These are phyloP conservation scores for Talaromyces sp. DNA, from an alignment of 2,329 filamentous ascomycete species.

Conservation along the genomic window DNA sequence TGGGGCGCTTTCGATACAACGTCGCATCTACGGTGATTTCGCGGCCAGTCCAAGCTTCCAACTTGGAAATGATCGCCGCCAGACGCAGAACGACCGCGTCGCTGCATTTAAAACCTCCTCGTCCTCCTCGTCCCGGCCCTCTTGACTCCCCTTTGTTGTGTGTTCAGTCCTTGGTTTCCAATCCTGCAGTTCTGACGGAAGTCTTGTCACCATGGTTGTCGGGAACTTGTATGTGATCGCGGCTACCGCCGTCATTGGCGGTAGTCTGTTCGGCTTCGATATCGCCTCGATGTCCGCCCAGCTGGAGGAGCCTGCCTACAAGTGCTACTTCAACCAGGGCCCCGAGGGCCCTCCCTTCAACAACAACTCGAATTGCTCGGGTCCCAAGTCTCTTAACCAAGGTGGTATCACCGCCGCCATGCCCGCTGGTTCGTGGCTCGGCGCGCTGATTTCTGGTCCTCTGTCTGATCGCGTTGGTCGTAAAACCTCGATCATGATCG, in stretches of 20 bases:
- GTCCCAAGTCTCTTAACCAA: conserved; percentile 50
- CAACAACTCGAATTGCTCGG: conserved; percentile 34
- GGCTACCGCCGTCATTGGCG: conserved; percentile 56
- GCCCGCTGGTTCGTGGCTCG: conserved; percentile 66
- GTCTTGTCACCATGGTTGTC: conserved; percentile 31
- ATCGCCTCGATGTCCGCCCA: conserved; percentile 68
- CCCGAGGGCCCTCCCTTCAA: conserved; percentile 13
- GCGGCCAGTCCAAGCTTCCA: not conserved
- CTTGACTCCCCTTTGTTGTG: not conserved
- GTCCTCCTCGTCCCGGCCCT: not conserved
- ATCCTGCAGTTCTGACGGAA: not conserved
- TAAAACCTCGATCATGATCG: conserved; percentile 48
- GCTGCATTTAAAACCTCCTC: not conserved
- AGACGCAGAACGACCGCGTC: not conserved
- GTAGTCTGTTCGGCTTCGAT: conserved; percentile 71
- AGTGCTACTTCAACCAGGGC: conserved; percentile 46
- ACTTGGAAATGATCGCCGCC: not conserved
- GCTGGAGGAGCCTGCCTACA: not conserved
- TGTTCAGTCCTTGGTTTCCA: not conserved
- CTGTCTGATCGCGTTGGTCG: conserved; percentile 53
- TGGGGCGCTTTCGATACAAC: not conserved
- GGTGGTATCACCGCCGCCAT: conserved; percentile 68
- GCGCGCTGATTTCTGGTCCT: conserved; percentile 49
- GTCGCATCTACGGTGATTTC: not conserved
- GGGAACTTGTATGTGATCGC: conserved; percentile 56